Base-by-base conservation (phyloP, 352 stramenopile genomes). In the Thraustotheca clavata region DNA sequence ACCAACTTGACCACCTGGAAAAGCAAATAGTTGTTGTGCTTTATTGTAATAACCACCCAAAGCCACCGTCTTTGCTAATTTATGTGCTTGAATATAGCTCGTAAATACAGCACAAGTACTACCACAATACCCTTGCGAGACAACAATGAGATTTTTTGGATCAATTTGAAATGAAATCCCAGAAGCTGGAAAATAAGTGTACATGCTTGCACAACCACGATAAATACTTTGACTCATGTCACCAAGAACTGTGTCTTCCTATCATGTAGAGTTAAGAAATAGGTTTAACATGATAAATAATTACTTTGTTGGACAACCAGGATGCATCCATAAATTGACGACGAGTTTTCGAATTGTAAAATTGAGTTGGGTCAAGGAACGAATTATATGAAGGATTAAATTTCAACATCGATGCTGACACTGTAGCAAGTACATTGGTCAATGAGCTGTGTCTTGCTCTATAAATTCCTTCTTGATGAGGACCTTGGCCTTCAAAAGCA, bases 61-160 rank as follows among this genome's bases (percentile, higher is more conserved):
- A 20, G 57, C 57, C 14, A 65, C 57, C 9, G 57, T 65, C 22
- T 52, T 18, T 18, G 27, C 57, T 5, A 65, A 32, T 16, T 38
- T 32, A 27, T 65, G 35, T 9, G 29, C 12, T 43, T 65, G 57
- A 22, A 65, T 50, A 27, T 54, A 65, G 57, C 57, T 65, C 27
- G 57, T 38, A 36, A 65, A 65, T 7, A 65, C 57, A 5, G 57
- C 46, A 46, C 57, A 65, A 18, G 57, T 65, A n/a, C 36, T 55
- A 31, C 57, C 57, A 20, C 57, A 65, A 49, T 55, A 65, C 26
- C 57, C 57, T 32, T 65, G 57, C 8, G 57, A 65, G n/a, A 65
- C 57, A 11, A 65, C 24, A 34, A 65, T 29, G 4, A 65, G 35
- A 20, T 65, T 24, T 9, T 65, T 46, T 1, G 38, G 38, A 12